These are phyloP conservation scores for Xylariaceae sp. DNA, from an alignment of 2,329 filamentous ascomycete species.

Conservation along the genomic window DNA sequence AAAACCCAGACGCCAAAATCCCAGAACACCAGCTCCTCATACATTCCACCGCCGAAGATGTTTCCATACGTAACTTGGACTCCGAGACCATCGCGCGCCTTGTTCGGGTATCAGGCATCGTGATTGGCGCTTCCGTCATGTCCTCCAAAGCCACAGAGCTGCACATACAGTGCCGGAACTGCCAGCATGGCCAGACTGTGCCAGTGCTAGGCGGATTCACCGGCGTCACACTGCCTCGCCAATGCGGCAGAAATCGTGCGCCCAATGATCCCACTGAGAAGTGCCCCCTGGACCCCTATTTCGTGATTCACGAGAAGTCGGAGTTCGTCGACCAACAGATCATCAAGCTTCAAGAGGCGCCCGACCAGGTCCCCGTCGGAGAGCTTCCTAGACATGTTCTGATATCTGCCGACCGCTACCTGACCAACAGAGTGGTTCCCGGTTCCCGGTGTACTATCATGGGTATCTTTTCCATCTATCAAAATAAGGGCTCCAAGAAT, in stretches of 20 bases:
- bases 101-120: conserved; percentile 95
- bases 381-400: conserved; percentile 93
- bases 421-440: conserved; percentile 93
- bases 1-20: conserved; percentile 63
- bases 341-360: conserved; percentile 95
- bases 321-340: conserved; percentile 97
- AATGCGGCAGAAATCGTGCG: conserved; percentile 64
- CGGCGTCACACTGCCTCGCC: conserved; percentile 78
- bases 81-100: conserved; percentile 89
- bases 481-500: conserved; percentile 82
- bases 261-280: conserved; percentile 67
- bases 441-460: conserved; percentile 93
- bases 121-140: conserved; percentile 94
- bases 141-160: conserved; percentile 91
- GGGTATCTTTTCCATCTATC: conserved; percentile 97
- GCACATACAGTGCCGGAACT: conserved; percentile 84
- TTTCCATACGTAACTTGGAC: conserved; percentile 90
- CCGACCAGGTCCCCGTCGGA: conserved; percentile 95
- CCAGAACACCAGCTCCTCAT: conserved; percentile 93
- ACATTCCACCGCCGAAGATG: conserved; percentile 85
- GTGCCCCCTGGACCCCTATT: conserved; percentile 93
- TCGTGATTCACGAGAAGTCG: conserved; percentile 90
- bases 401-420: conserved; percentile 91
- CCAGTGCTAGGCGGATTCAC: conserved; percentile 82
- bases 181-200: conserved; percentile 68